Conservation (phyloP, 768 basidiomycete species). For the Phanerochaete sordida region DNA sequence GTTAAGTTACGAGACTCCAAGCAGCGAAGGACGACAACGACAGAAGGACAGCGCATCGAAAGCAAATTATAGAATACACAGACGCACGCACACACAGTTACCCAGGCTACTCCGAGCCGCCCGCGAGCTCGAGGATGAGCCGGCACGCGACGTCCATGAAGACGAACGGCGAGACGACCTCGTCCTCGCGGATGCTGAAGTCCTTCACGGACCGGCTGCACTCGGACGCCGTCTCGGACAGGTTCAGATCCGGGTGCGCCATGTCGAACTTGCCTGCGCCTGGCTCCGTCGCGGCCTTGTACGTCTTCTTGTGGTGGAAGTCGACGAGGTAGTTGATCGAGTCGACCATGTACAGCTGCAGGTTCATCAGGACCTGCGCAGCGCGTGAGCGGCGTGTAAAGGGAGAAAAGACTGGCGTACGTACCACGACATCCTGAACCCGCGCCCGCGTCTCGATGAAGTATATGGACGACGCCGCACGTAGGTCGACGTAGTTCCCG, state of each 20-base stretch:
- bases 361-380: constrained; percentile 87
- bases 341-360: constrained; percentile 96
- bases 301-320: constrained; percentile 96
- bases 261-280: constrained; percentile 74
- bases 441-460: constrained; percentile 92
- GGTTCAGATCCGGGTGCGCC: constrained; percentile 40
- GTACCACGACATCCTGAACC: constrained; percentile 88
- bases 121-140: constrained; percentile 91
- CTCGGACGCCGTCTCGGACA: constrained; percentile 54
- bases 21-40: background rate
- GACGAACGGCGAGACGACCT: constrained; percentile 81
- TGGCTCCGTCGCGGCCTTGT: constrained; percentile 65
- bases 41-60: background rate
- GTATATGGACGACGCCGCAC: constrained; percentile 75
- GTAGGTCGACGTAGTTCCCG: constrained; percentile 57
- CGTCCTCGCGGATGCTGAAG: constrained; percentile 52
- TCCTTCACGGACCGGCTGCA: constrained; percentile 54
- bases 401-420: too few relatives aligned
- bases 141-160: constrained; percentile 96
- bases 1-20: background rate
- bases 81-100: background rate
- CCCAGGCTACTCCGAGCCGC: constrained; percentile 38
- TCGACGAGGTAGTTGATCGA: constrained; percentile 95
- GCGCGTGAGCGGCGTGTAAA: too few relatives aligned
- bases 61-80: background rate